Evolutionary conservation across 345 rosid species (phyloP), one percentile per base, ranked within the genome.

Genomic region (Murraya paniculata): DNA sequence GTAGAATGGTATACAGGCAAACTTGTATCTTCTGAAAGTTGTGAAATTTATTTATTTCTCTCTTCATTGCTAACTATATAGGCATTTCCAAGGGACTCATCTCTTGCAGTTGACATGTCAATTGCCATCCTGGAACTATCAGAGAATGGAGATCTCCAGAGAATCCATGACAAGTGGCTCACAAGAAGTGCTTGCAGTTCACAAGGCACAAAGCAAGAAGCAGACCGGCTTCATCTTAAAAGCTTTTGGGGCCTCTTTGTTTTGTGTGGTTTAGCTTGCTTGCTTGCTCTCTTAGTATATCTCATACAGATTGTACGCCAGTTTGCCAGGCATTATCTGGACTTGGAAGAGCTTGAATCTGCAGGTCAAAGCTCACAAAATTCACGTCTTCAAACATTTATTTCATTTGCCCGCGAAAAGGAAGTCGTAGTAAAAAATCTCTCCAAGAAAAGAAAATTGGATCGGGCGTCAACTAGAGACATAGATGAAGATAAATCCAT

Each of bases 31-130:
- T 66, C 38, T 48, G 11, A 41, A 38, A 45, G 48, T 41, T 7
- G 3, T 36, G 19, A 9, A 4, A 36, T 22, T 38, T 33, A 2
- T 30, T 16, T 62, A 2, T 27, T 33, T 22, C 36, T 41, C 5
- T 72, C 50, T 60, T 25, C 64, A 33, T 48, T 72, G 5, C 24
- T 57, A 7, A 67, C 36, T 28, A 45, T 45, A 45, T 45, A 77
- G 81, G 84, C 84, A 1, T 77, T 77, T 72, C 77, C 48, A 45
- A 73, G 74, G 74, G 78, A 81, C 64, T 81, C 81, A 0, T 78
- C 78, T 1, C 27, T 81, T 4, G 78, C 81, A 8, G 68, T 66
- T 35, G 84, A 81, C 74, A 57, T 81, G 75, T 73, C 81, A 7
- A 68, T 60, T 8, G 81, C 81, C 39, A 81, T 81, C 24, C 57